Evolutionary conservation across 176 grass and related monocot species (phyloP).

Genomic region (Saccharum officinarum): DNA sequence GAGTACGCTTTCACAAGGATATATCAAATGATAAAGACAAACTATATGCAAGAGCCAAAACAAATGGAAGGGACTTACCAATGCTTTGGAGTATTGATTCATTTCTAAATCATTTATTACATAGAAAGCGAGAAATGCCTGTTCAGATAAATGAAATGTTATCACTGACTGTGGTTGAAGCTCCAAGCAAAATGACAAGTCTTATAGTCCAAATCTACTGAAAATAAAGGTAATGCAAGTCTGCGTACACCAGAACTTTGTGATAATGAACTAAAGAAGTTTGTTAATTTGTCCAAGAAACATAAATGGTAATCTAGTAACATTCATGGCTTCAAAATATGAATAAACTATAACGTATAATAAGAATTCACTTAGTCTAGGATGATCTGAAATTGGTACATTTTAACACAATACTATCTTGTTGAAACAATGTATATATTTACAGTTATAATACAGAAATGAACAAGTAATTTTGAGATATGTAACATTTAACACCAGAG

Average conservation of each 20-base stretch:
- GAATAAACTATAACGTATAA: not conserved
- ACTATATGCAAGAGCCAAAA: conserved; percentile 1
- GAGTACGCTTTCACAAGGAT: not conserved
- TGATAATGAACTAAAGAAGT: not conserved
- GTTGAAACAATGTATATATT: conserved; percentile 4
- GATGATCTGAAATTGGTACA: not conserved
- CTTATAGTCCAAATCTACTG: not conserved
- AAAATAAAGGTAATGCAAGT: not conserved
- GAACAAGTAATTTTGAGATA: not conserved
- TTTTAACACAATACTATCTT: not conserved
- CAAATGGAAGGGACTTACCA: conserved; percentile 45
- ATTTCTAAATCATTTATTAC: conserved; percentile 92
- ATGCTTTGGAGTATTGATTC: conserved; percentile 79
- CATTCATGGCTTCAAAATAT: conserved; percentile 3
- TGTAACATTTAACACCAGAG: not conserved
- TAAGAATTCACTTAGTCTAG: not conserved
- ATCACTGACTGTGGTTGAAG: conserved; percentile 16
- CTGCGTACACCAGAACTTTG: not conserved
- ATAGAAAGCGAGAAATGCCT: conserved; percentile 95
- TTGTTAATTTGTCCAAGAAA: not conserved
- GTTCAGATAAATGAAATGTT: conserved; percentile 26
- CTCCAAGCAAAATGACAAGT: not conserved
- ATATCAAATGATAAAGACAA: not conserved
- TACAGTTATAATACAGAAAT: not conserved
- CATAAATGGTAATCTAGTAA: not conserved